Percentiles rank a stretch among this genome's conserved stretches.
phyloP scores from a whole-genome alignment of 1,284 basidiomycete species.

The Irpex lacteus region DNA sequence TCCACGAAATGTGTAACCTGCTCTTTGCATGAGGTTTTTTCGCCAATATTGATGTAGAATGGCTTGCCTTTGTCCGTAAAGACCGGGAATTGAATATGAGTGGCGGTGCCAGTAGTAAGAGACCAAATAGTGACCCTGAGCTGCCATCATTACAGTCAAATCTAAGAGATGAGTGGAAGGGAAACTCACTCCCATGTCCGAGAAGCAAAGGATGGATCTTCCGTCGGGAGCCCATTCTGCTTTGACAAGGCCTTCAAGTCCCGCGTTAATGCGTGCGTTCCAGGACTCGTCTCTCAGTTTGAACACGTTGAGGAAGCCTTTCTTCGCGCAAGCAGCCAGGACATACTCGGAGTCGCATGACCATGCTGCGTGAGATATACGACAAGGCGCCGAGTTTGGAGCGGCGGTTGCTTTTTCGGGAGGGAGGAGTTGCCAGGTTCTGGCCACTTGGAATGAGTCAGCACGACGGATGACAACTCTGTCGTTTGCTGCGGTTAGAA shows the following conservation, averaged over 20 bases:
- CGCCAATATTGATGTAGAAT: background rate
- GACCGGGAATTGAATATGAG: conserved; percentile 76
- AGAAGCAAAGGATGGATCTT: conserved; percentile 79
- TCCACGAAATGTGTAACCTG: conserved; percentile 76
- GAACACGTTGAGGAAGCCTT: conserved; percentile 66
- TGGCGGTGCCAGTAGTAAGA: conserved; percentile 62
- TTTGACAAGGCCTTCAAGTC: conserved; percentile 79
- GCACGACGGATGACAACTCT: conserved; percentile 71
- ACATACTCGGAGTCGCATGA: conserved; percentile 82
- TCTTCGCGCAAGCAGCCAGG: conserved; percentile 67
- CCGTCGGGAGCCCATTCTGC: conserved; percentile 87
- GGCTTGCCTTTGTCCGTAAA: conserved; percentile 70
- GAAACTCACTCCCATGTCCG: conserved; percentile 81
- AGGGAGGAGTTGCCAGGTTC: conserved; percentile 58
- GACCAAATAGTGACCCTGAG: conserved; percentile 82
- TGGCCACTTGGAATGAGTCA: conserved; percentile 72
- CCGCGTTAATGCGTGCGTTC: conserved; percentile 68
- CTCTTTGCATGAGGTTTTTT: background rate
- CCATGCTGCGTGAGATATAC: conserved; percentile 78
- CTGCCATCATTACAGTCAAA: conserved; percentile 36
- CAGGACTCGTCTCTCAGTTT: conserved; percentile 74
- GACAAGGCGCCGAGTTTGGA: conserved; percentile 18
- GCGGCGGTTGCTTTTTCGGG: conserved; percentile 3
- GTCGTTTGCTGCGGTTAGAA: conserved; percentile 71
- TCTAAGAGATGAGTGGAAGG: conserved; percentile 3